Base-by-base conservation (phyloP, 2,329 filamentous ascomycete genomes). In the Karstenula rhodostoma region DNA sequence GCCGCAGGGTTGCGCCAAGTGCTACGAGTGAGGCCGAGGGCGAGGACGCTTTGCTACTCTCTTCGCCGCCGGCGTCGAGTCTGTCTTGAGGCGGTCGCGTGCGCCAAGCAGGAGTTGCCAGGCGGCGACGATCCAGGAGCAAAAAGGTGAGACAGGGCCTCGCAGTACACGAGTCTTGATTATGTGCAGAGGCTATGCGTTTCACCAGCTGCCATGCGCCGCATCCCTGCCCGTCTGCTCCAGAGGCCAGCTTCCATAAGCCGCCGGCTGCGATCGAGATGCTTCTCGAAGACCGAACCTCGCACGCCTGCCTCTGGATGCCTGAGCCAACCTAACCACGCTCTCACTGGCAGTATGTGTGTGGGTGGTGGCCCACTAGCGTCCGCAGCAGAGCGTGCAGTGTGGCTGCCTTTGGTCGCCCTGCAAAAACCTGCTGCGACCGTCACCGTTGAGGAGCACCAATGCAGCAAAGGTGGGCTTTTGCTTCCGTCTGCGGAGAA, bases 141-240 rank as follows among this genome's bases (percentile, higher is more conserved):
- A 35, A 48, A 40, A 54, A 25, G 29, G 23, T 66, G 63, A 71
- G 70, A 73, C 69, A 69, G 57, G 62, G 63, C 67, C 67, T 72
- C 66, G 71, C 70, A 65, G 59, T 43, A 67, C 60, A 68, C 66
- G 68, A 70, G 59, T 58, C 60, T 56, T 56, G 59, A 69, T 69
- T 68, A 70, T 70, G 66, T 70, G 68, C 66, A 63, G 61, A 60
- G 58, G 58, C 59, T 61, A 61, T 64, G 66, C 63, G 72, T 74
- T 74, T 74, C 72, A 74, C 72, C 63, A 70, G 58, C 27, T 60
- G 62, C 61, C 64, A 51, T 69, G 61, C 68, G 60, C 60, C 67
- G 58, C 52, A 43, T 33, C 62, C 56, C 46, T 60, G 62, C 37
- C 60, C 57, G 54, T 63, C 58, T n/a, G 17, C 25, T 57, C 55